A percentile compares a stretch with the other conserved stretches of the same genome.
These are phyloP conservation scores for Biscutella laevigata DNA, from an alignment of 441 rosid species.

Conservation along the genomic window DNA sequence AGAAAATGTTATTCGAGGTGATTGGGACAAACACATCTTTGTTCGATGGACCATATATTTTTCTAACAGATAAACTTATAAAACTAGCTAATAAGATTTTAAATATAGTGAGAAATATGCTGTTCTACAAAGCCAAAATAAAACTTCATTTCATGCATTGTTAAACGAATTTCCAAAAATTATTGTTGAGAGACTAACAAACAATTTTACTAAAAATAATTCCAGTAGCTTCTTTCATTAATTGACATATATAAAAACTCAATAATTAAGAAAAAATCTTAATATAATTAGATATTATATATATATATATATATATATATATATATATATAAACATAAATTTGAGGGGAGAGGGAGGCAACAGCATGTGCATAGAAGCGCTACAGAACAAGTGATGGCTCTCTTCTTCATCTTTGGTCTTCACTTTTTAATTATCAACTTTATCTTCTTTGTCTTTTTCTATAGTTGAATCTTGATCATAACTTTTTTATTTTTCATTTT, in stretches of 20 bases:
- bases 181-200: background rate
- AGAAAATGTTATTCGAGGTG: conserved; percentile 13
- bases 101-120: background rate
- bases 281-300: background rate
- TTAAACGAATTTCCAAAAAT: too few relatives aligned
- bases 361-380: conserved; percentile 21
- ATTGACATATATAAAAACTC: background rate
- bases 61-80: background rate
- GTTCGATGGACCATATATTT: conserved; percentile 8
- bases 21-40: conserved; percentile 13
- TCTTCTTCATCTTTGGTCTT: conserved; percentile 8
- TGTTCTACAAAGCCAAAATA: background rate
- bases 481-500: background rate
- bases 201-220: background rate
- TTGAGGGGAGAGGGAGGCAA: conserved; percentile 22
- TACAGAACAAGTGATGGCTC: conserved; percentile 19
- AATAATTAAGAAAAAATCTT: background rate
- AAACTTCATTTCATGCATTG: background rate
- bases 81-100: background rate
- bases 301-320: too few relatives aligned
- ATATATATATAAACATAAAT: too few relatives aligned
- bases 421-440: conserved; percentile 12
- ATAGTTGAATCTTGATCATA: background rate
- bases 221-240: background rate
- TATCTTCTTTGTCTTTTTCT: conserved; percentile 18